These are phyloP conservation scores for Neoboletus magnificus DNA, from an alignment of 768 basidiomycete species.

Conservation along the genomic window DNA sequence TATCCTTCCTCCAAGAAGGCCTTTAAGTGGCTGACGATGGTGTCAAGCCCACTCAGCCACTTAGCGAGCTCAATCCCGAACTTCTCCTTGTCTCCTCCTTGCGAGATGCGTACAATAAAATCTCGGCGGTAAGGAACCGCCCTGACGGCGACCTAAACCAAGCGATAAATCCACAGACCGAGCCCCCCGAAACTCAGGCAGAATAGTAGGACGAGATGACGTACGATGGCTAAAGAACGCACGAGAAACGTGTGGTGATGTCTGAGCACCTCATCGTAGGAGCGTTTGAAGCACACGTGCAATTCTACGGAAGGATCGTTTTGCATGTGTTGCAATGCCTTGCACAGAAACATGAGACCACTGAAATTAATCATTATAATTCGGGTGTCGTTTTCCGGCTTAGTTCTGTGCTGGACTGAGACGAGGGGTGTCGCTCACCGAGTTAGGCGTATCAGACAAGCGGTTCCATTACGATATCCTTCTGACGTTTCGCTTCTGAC, in stretches of 20 bases:
- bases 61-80: conserved; percentile 53
- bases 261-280: conserved; percentile 65
- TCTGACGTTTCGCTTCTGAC: conserved; percentile 49
- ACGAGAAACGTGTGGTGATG: conserved; percentile 68
- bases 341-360: conserved; percentile 65
- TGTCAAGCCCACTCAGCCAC: conserved; percentile 64
- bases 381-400: conserved; percentile 3
- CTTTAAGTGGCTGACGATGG: conserved; percentile 48
- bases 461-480: conserved; percentile 47
- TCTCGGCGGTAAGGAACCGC: conserved; percentile 60
- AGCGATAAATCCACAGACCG: not conserved
- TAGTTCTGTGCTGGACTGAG: not conserved
- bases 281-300: conserved; percentile 64
- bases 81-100: conserved; percentile 60
- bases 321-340: conserved; percentile 65
- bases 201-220: conserved; percentile 9
- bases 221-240: conserved; percentile 43
- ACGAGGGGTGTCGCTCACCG: conserved; percentile 44
- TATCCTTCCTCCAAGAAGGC: conserved; percentile 57
- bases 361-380: conserved; percentile 33
- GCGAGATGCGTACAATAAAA: conserved; percentile 59
- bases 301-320: conserved; percentile 50
- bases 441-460: conserved; percentile 61
- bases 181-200: not conserved
- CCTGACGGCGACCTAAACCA: conserved; percentile 52